Evolutionary conservation across 331 rosid genomes (phyloP).

Genomic region (Quercus phellos): DNA sequence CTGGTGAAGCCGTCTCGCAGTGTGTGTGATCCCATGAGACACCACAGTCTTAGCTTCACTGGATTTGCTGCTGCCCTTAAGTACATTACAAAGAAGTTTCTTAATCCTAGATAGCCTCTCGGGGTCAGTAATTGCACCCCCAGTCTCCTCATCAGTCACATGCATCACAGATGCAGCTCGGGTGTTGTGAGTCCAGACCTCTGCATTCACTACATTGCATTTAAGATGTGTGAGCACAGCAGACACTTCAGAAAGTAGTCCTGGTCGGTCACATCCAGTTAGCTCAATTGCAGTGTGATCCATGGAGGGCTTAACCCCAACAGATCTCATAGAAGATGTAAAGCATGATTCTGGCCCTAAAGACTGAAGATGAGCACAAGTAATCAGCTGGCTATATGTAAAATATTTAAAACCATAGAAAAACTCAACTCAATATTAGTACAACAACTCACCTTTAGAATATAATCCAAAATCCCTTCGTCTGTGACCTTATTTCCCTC

Average conservation of each 20-base stretch:
- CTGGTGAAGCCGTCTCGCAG: slow-evolving; percentile 93
- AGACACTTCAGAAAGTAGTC: slow-evolving; percentile 82
- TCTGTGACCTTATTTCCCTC: slow-evolving; percentile 85
- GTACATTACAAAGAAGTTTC: slow-evolving; percentile 78
- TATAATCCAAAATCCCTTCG: slow-evolving; percentile 71
- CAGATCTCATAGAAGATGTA: slow-evolving; percentile 61
- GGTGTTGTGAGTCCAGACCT: slow-evolving; percentile 92
- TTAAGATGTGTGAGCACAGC: slow-evolving; percentile 80
- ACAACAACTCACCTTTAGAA: slow-evolving; percentile 48
- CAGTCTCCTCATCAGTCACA: slow-evolving; percentile 58
- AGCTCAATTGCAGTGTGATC: slow-evolving; percentile 79
- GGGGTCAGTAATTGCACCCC: slow-evolving; percentile 61
- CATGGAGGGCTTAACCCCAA: slow-evolving; percentile 62
- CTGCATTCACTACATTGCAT: slow-evolving; percentile 79
- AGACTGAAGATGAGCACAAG: slow-evolving; percentile 43
- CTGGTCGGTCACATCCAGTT: slow-evolving; percentile 83
- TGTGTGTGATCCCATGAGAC: slow-evolving; percentile 63
- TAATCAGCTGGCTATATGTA: slow-evolving; percentile 1
- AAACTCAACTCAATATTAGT: slow-evolving; percentile 9
- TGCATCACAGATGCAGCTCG: slow-evolving; percentile 86
- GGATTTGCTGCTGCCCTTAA: slow-evolving; percentile 69
- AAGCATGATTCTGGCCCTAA: slow-evolving; percentile 84
- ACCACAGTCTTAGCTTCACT: slow-evolving; percentile 72
- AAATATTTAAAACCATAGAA: neutral
- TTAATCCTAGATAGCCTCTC: slow-evolving; percentile 67